A percentile compares a stretch with the other conserved stretches of the same genome.
These are phyloP conservation scores for Fraxinus quadrangulata DNA, from an alignment of 257 asterid genomes.

Conservation along the genomic window DNA sequence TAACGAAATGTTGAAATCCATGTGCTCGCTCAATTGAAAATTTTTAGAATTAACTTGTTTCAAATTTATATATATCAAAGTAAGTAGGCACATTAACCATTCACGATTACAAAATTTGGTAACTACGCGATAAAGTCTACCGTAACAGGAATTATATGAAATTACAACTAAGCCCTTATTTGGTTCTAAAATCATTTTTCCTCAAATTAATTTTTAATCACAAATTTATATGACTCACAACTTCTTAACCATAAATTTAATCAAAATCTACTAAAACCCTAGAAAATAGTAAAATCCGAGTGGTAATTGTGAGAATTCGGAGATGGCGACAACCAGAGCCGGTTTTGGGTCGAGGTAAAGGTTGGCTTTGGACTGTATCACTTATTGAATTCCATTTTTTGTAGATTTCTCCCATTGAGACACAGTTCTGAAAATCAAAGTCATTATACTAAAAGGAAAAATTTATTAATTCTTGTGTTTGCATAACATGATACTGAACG, in stretches of 20 bases:
- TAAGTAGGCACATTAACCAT: not conserved
- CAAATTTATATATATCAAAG: not conserved
- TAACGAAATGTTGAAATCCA: no score
- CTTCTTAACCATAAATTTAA: no score
- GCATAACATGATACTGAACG: not conserved
- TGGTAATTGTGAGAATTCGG: not conserved
- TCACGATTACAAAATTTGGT: not conserved
- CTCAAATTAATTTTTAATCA: no score
- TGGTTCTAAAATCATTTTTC: no score
- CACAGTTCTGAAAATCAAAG: conserved; percentile 39
- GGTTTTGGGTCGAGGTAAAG: not conserved
- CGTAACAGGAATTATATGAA: not conserved
- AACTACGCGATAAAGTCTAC: not conserved
- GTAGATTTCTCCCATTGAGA: conserved; percentile 41
- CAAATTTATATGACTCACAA: no score
- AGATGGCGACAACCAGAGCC: not conserved
- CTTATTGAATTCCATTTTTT: conserved; percentile 66
- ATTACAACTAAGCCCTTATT: not conserved
- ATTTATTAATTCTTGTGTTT: conserved; percentile 1
- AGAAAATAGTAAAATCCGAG: not conserved
- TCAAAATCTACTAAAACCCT: no score
- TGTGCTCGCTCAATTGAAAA: no score
- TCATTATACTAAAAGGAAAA: conserved; percentile 9
- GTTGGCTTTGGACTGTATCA: conserved; percentile 49
- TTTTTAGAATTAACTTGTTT: no score